phyloP scores from a whole-genome alignment of 1,284 basidiomycete species.

The Trichosporon faecale region DNA sequence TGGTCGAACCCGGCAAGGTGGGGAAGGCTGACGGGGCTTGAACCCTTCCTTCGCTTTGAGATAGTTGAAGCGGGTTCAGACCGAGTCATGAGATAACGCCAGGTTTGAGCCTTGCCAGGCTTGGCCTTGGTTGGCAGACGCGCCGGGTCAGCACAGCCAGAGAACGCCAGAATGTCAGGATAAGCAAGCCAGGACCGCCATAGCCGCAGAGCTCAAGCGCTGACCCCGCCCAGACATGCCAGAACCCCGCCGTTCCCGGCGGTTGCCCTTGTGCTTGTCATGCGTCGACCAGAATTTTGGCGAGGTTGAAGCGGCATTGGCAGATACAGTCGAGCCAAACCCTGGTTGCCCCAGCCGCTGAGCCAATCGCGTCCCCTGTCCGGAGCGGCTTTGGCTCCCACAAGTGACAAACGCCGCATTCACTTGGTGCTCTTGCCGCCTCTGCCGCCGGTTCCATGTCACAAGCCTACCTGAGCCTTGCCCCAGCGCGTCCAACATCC shows the following conservation, averaged over 20 bases:
- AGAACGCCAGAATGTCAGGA: not conserved
- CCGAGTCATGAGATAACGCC: not conserved
- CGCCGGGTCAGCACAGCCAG: not conserved
- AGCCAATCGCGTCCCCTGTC: not conserved
- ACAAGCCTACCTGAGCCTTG: not conserved
- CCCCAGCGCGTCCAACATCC: not conserved
- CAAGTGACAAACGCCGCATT: not conserved
- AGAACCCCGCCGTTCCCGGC: not conserved
- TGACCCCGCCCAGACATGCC: not conserved
- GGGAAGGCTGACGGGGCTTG: no score
- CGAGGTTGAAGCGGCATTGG: slow-evolving; percentile 10
- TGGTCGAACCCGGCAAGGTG: slow-evolving; percentile 1
- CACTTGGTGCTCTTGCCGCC: not conserved
- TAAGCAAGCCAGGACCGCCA: not conserved
- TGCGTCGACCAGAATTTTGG: not conserved
- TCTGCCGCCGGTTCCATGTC: not conserved
- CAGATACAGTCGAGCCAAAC: not conserved
- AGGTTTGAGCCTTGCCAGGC: no score
- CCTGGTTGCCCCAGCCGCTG: not conserved
- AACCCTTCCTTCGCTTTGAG: no score
- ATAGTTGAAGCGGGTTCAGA: not conserved
- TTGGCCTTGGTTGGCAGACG: slow-evolving; percentile 1
- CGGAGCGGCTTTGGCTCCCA: not conserved
- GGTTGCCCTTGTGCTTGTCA: not conserved
- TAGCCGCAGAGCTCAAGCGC: not conserved